phyloP scores from a whole-genome alignment of 2,329 filamentous ascomycete genomes.

The Colletotrichum agaves region DNA sequence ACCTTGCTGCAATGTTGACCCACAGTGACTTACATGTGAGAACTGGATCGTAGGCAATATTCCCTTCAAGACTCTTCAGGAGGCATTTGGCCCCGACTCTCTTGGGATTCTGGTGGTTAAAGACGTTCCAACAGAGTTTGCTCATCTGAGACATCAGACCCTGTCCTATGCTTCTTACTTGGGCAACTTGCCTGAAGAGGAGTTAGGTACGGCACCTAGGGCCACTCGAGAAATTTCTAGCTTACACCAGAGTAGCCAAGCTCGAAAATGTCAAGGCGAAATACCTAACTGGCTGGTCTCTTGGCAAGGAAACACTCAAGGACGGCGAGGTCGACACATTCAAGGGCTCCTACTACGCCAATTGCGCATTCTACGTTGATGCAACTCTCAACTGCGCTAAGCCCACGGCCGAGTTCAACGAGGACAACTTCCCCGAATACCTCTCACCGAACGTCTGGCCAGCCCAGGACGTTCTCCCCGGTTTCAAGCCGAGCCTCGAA shows the following conservation, averaged over 20 bases:
- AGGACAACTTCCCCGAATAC: conserved; percentile 83
- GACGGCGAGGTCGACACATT: conserved; percentile 81
- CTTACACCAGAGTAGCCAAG: conserved; percentile 52
- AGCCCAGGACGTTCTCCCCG: conserved; percentile 71
- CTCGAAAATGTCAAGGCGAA: conserved; percentile 70
- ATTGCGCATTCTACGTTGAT: conserved; percentile 82
- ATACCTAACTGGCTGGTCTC: conserved; percentile 80
- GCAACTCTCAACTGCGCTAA: conserved; percentile 68
- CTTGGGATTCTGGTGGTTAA: conserved; percentile 95
- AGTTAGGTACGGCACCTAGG: conserved; percentile 69
- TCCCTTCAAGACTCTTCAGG: conserved; percentile 73
- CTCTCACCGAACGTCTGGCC: conserved; percentile 94
- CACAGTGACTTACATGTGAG: conserved; percentile 32
- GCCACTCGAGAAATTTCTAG: conserved; percentile 11
- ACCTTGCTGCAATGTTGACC: background rate
- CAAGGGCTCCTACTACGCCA: conserved; percentile 87
- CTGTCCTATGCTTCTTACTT: conserved; percentile 91
- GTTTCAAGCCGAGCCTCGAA: conserved; percentile 79
- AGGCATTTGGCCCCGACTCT: conserved; percentile 90
- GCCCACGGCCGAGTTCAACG: conserved; percentile 67
- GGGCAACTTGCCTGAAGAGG: conserved; percentile 77
- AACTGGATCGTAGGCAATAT: conserved; percentile 64
- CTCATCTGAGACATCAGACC: conserved; percentile 75
- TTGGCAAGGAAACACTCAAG: conserved; percentile 83
- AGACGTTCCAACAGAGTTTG: conserved; percentile 79